Base-by-base conservation (phyloP, 23 red algal species). In the Gracilariopsis chorda region DNA sequence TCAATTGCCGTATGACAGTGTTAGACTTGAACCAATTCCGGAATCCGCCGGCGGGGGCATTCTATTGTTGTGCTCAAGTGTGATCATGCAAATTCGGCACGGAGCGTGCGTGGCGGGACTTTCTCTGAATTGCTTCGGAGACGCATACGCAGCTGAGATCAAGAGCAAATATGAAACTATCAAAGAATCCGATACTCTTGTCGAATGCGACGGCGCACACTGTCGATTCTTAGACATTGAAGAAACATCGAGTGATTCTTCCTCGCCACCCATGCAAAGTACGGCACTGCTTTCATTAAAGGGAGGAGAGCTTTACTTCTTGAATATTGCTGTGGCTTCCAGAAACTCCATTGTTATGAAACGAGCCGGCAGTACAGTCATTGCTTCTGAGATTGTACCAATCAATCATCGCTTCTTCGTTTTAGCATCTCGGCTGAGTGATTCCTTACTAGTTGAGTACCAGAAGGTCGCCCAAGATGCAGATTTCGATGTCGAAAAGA, bases 301-400 rank as follows among this genome's bases (percentile, higher is more conserved):
- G 90, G 90, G 90, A 73, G 90, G 90, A 32, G 90, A 93, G 80
- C 90, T 93, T 63, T 93, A 93, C 57, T 83, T 93, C 65, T 55
- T 93, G 64, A 59, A 65, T 25, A 43, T 93, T 41, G 90, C 78
- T 53, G 77, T 74, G 32, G 78, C 63, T 44, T 78, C 78, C 51
- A 48, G 72, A 41, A 78, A 71, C 43, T 52, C 48, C 37, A 93
- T 93, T 41, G 62, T 78, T 24, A 83, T 93, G 65, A 93, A 78
- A 64, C 78, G 90, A 43, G 90, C 80, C 35, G 90, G 90, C 0
- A 93, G 90, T 78, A 93, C 90, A 11, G 90, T 93, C 53, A 77
- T 93, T 47, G 80, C 90, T 34, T 83, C 90, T 48, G 77, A 77
- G 42, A 75, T 93, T 77, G 78, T 93, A 12, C 90, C 90, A 21